These are phyloP conservation scores for Teratosphaeria gauchensis DNA, from an alignment of 2,329 filamentous ascomycete species.

Conservation along the genomic window DNA sequence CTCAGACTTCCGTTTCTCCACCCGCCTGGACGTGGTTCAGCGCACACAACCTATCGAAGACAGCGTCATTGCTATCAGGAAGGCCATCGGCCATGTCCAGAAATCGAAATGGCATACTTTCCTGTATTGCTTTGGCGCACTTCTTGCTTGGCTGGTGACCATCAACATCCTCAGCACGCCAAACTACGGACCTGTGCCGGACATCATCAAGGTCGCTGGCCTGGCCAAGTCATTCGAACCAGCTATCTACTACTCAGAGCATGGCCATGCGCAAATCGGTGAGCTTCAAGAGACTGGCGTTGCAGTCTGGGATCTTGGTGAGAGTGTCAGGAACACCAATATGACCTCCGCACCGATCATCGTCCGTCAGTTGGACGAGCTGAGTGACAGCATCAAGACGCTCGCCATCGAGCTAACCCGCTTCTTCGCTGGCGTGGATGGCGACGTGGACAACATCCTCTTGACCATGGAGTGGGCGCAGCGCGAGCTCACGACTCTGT, in stretches of 20 bases:
- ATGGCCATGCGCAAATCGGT: conserved; percentile 74
- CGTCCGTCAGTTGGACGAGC: conserved; percentile 70
- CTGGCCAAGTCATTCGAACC: conserved; percentile 89
- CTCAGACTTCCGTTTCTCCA: conserved; percentile 77
- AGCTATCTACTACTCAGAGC: conserved; percentile 87
- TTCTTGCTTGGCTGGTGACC: conserved; percentile 57
- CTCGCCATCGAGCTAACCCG: conserved; percentile 77
- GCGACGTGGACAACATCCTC: conserved; percentile 84
- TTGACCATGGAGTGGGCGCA: conserved; percentile 95
- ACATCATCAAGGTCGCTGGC: conserved; percentile 81
- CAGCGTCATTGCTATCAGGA: conserved; percentile 54
- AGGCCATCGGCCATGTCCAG: conserved; percentile 51
- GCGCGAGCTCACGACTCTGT: conserved; percentile 66
- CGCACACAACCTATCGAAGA: conserved; percentile 75
- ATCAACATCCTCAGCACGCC: conserved; percentile 62
- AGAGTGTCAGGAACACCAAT: conserved; percentile 79
- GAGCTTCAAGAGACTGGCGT: conserved; percentile 85
- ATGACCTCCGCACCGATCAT: conserved; percentile 85
- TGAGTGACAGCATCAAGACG: conserved; percentile 76
- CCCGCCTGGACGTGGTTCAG: conserved; percentile 81
- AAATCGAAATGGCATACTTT: conserved; percentile 61
- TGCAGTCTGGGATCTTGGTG: conserved; percentile 88
- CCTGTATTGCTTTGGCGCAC: conserved; percentile 48
- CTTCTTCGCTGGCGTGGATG: conserved; percentile 89
- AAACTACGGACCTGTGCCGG: conserved; percentile 58